Conservation (phyloP, 352 stramenopile species). For the Lagenidium giganteum region DNA sequence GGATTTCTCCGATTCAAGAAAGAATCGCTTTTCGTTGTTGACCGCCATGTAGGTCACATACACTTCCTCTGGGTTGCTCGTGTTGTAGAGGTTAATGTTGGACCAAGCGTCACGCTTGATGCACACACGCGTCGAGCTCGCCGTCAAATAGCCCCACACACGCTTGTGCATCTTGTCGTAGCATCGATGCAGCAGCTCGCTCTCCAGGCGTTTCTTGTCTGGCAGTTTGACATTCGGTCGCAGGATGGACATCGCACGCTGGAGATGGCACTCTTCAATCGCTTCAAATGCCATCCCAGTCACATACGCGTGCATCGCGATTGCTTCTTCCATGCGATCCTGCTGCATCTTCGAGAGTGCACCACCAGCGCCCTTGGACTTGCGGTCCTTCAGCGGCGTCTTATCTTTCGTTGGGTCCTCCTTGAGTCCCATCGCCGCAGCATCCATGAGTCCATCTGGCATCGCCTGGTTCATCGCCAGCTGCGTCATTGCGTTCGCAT, state of each 20-base stretch:
- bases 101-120: slow-evolving; percentile 79
- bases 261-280: slow-evolving; percentile 66
- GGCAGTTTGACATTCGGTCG: slow-evolving; percentile 49
- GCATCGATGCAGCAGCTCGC: slow-evolving; percentile 55
- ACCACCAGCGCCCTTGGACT: slow-evolving; percentile 28
- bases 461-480: slow-evolving; percentile 74
- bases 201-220: slow-evolving; percentile 67
- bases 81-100: slow-evolving; percentile 75
- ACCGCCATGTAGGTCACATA: slow-evolving; percentile 82
- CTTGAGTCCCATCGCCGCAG: slow-evolving; percentile 42
- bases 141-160: slow-evolving; percentile 69
- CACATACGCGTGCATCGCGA: slow-evolving; percentile 80
- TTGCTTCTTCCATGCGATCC: slow-evolving; percentile 68
- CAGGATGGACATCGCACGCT: slow-evolving; percentile 56
- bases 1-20: slow-evolving; percentile 74
- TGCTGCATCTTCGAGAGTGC: slow-evolving; percentile 55
- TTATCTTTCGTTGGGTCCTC: slow-evolving; percentile 50
- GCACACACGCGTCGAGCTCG: slow-evolving; percentile 58
- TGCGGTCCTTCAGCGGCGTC: slow-evolving; percentile 24
- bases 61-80: slow-evolving; percentile 51
- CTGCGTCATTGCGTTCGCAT: slow-evolving; percentile 64
- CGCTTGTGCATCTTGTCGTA: slow-evolving; percentile 86
- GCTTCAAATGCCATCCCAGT: slow-evolving; percentile 77
- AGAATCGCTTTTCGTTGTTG: slow-evolving; percentile 74
- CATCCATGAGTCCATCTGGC: slow-evolving; percentile 61